phyloP scores from a whole-genome alignment of 345 rosid genomes.

The Citrus medica region DNA sequence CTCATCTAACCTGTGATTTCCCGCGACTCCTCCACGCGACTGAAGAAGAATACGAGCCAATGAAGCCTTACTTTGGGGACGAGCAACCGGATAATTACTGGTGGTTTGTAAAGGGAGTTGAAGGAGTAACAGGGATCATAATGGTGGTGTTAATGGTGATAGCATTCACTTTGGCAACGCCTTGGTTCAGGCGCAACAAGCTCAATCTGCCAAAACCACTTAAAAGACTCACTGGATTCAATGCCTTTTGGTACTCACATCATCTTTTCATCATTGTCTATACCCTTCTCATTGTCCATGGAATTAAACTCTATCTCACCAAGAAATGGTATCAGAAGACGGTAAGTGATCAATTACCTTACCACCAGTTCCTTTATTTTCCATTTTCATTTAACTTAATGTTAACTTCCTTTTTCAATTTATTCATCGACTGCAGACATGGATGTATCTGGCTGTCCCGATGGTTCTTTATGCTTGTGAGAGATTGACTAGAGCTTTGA shows the following conservation, averaged over 20 bases:
- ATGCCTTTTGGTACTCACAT: conserved; percentile 93
- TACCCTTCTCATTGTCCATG: conserved; percentile 73
- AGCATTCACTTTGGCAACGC: conserved; percentile 82
- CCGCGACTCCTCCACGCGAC: conserved; percentile 60
- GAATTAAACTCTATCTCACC: conserved; percentile 67
- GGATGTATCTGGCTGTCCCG: conserved; percentile 90
- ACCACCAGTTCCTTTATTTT: neutral
- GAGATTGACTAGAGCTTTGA: conserved; percentile 62
- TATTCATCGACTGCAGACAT: conserved; percentile 46
- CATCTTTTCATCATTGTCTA: conserved; percentile 79
- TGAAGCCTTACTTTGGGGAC: conserved; percentile 58
- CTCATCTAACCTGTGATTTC: conserved; percentile 81
- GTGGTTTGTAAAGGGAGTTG: conserved; percentile 79
- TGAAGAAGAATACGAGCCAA: conserved; percentile 53
- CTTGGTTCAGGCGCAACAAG: conserved; percentile 81
- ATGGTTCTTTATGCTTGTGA: conserved; percentile 60
- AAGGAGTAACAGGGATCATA: conserved; percentile 69
- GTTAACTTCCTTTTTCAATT: neutral
- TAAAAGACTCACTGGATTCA: conserved; percentile 78
- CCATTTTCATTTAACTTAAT: neutral
- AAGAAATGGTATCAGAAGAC: conserved; percentile 77
- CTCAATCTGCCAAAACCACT: conserved; percentile 67
- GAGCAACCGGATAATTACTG: conserved; percentile 57
- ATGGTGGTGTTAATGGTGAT: conserved; percentile 80
- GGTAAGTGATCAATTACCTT: conserved; percentile 24